Percentiles rank a stretch among this genome's conserved stretches.
Conservation (phyloP, 139 green algal species). For the Mesotaenium endlicherianum region DNA sequence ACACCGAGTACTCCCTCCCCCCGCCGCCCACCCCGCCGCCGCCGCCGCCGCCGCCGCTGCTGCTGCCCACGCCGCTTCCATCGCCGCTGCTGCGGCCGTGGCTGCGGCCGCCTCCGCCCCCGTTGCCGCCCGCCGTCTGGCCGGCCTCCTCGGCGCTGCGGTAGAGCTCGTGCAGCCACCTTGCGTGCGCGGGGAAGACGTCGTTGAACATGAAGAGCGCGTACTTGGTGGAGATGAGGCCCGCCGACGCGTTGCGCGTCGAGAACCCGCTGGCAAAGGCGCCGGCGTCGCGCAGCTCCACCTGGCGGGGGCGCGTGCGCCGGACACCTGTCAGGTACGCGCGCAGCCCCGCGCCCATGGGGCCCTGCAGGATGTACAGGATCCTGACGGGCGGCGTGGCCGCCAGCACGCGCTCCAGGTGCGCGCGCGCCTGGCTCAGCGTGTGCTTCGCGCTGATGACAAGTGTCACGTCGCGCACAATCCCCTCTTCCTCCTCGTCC, state of each 20-base stretch:
- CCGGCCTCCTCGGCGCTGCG: neutral
- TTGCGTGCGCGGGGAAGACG: neutral
- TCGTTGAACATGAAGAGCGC: constrained; percentile 25
- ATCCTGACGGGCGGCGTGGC: neutral
- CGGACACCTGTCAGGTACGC: neutral
- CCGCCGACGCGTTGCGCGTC: constrained; percentile 4
- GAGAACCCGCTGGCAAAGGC: neutral
- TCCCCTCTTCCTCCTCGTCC: neutral
- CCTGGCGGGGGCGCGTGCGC: neutral
- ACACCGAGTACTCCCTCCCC: too few relatives aligned
- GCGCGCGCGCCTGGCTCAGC: neutral
- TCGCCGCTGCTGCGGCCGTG: neutral
- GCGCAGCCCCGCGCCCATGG: neutral
- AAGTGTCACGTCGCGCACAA: constrained; percentile 19
- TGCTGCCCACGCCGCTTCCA: neutral
- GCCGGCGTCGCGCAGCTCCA: neutral
- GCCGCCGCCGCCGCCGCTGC: too few relatives aligned
- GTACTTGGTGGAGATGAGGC: constrained; percentile 19
- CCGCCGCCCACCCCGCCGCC: too few relatives aligned
- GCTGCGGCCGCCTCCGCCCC: neutral
- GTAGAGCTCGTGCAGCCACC: constrained; percentile 25
- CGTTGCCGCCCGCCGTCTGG: neutral
- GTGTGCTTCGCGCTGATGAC: constrained; percentile 15
- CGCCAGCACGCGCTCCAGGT: neutral
- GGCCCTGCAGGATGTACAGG: constrained; percentile 1